phyloP scores from a whole-genome alignment of 2,329 filamentous ascomycete species.

The Cytospora schulzeri region DNA sequence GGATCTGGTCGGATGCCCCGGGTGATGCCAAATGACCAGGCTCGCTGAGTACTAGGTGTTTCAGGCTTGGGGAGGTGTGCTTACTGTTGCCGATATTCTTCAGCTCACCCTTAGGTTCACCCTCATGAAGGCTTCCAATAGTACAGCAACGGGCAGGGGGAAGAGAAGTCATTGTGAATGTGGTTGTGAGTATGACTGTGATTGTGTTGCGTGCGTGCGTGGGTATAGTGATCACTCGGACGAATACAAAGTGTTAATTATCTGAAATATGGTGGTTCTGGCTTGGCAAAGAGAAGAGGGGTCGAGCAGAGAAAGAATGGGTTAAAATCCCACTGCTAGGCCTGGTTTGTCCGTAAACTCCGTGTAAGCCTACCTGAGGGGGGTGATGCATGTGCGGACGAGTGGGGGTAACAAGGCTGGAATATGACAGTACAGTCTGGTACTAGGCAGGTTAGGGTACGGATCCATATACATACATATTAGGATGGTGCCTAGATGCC shows the following conservation, averaged over 20 bases:
- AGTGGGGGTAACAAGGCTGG: not conserved
- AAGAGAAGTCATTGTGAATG: not conserved
- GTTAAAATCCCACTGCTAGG: not conserved
- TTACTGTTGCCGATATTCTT: slow-evolving; percentile 5
- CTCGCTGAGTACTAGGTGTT: not conserved
- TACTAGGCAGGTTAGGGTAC: no score
- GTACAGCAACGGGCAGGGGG: slow-evolving; percentile 4
- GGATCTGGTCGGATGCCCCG: not conserved
- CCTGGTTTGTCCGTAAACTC: no score
- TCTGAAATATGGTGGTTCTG: not conserved
- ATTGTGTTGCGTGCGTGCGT: no score
- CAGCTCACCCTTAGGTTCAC: not conserved
- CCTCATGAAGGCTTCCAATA: slow-evolving; percentile 2
- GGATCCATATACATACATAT: not conserved
- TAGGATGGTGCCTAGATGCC: not conserved
- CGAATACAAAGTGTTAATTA: not conserved
- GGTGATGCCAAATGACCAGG: not conserved
- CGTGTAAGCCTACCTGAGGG: no score
- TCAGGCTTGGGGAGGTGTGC: not conserved
- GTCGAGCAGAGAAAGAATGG: not conserved
- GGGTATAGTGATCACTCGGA: not conserved
- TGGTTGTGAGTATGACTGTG: not conserved
- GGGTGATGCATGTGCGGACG: no score
- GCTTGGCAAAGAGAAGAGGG: not conserved
- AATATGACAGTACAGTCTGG: not conserved